Evolutionary conservation across 495 filamentous ascomycete species (phyloP).

Genomic region (Aeminium ludgeri): DNA sequence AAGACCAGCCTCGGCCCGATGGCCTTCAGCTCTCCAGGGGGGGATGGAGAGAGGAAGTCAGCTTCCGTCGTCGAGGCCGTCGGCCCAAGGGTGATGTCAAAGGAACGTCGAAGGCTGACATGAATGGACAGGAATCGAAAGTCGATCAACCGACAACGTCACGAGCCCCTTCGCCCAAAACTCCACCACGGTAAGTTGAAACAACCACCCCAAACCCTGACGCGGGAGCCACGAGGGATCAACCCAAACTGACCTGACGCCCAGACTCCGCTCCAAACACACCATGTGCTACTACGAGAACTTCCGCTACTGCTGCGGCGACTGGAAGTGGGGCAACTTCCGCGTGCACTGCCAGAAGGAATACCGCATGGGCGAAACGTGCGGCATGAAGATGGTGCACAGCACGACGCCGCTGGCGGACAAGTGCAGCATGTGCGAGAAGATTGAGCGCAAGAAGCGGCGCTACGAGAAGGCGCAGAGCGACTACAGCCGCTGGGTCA

Average conservation of each 20-base stretch:
- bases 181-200: not conserved
- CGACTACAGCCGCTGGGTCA: constrained; percentile 11
- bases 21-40: too few relatives aligned
- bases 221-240: too few relatives aligned
- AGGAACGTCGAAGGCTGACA: too few relatives aligned
- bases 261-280: constrained; percentile 1
- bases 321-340: constrained; percentile 95
- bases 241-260: not conserved
- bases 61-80: too few relatives aligned
- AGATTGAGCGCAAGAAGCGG: constrained; percentile 73
- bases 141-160: too few relatives aligned
- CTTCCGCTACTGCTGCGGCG: constrained; percentile 52
- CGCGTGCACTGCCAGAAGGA: constrained; percentile 87
- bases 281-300: constrained; percentile 53
- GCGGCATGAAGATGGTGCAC: constrained; percentile 83
- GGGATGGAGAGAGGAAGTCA: too few relatives aligned
- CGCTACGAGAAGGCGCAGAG: constrained; percentile 26
- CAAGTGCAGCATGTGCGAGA: constrained; percentile 75
- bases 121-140: too few relatives aligned
- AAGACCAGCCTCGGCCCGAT: too few relatives aligned
- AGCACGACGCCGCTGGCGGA: constrained; percentile 40
- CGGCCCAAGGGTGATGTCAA: too few relatives aligned
- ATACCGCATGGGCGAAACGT: constrained; percentile 95
- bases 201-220: not conserved
- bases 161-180: too few relatives aligned